Base-by-base conservation (phyloP, 1,284 basidiomycete species). In the Quambalaria eucalypti region DNA sequence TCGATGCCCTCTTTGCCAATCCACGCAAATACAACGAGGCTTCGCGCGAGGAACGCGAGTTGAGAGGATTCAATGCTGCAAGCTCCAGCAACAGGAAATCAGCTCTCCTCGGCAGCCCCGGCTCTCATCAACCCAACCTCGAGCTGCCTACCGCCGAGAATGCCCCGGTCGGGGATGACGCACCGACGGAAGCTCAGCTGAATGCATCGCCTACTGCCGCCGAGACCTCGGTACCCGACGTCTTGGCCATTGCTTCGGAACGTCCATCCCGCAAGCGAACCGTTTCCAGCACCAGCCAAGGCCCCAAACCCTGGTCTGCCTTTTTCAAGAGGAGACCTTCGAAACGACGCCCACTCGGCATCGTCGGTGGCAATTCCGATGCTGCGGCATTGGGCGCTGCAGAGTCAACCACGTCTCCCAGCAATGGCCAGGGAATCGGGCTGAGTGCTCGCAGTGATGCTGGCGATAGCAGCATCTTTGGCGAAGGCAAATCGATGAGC, bases 1-100 rank as follows among this genome's bases (percentile, higher is more conserved):
- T 79, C 46, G 62, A 64, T 16, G 61, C 59, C 14, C 51, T 70
- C 14, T 63, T 68, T 44, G 63, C 39, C 28, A 58, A 69, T 26
- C 66, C 64, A 1, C 46, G 49, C 40, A 61, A 53, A 40, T 65
- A 68, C 55, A 63, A 64, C 52, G 59, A 63, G 50, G 67, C 63
- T 2, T 38, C 55, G 9, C 57, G 61, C 19, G 56, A 62, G 36
- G 50, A 65, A 46, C 66, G 65, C 21, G 61, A 59, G 31, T 52
- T 70, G 51, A 64, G 62, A 12, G 66, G 61, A 23, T 48, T 42
- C 50, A 28, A 16, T 29, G 25, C 39, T 40, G 16, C 38, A 47
- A 51, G 52, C 28, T 12, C 23, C 19, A 52, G 19, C 5, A n/a
- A n/a, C n/a, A n/a, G n/a, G n/a, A n/a, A n/a, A n/a, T n/a, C n/a